Evolutionary conservation across 2,329 filamentous ascomycete genomes (phyloP), one percentile per base, ranked within the genome.

Genomic region (Clarireedia monteithiana): DNA sequence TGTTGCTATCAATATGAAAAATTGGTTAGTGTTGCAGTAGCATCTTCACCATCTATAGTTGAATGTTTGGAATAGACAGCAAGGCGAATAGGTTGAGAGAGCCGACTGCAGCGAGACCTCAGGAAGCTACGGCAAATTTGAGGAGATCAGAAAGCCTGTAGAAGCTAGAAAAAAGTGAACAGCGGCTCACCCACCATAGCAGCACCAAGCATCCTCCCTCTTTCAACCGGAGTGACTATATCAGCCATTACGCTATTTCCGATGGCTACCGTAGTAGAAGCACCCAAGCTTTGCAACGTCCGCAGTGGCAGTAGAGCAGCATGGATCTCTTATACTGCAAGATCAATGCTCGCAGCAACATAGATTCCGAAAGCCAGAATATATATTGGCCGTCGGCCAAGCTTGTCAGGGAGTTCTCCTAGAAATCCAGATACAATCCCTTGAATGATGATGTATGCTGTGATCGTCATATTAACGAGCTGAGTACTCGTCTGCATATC

Each of bases 241-340:
- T 91, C 88, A 0, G 84, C 83, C 6, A 90, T 79, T 1, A 89
- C 80, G 1, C 82, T 86, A 56, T 80, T 85, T 0, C 3, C 73
- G 3, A 88, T 71, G 0, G 83, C 76, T 1, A 85, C 71, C 0
- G 81, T 84, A 2, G 77, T 77, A 58, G 77, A 80, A 46, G 76
- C 81, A 0, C 83, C 81, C 0, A 77, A 73, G 7, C 77, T 79
- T 84, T 84, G 81, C 4, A 83, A 63, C 60, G 75, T 77, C 2
- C 81, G 72, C 2, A 84, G 67, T 0, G 77, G 71, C n/a, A 84
- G 59, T 4, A 84, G 66, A 0, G 77, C 70, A 0, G 69, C 68
- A 58, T 78, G 80, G 58, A 64, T 74, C 5, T 71, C 73, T 24
- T 75, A 71, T 4, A 79, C 79, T 60, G 0, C 75, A 78, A 14